Base-by-base conservation (phyloP, 345 rosid genomes). In the Raphanus raphanistrum region DNA sequence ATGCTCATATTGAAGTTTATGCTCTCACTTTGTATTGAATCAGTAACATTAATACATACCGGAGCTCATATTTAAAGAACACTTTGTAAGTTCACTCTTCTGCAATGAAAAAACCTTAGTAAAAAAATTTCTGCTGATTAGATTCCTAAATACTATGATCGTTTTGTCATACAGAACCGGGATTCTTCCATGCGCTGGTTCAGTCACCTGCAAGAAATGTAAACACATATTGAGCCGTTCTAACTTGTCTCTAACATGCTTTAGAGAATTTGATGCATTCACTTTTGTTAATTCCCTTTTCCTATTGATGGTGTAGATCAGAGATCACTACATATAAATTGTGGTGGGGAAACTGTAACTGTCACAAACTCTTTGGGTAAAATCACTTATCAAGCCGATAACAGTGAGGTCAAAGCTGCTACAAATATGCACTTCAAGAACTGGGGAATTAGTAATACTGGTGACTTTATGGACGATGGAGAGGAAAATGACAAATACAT, bases 401-500 rank as follows among this genome's bases (percentile, higher is more conserved):
- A 60, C 4, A 50, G 6, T 48, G 36, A 3, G 28, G 7, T 11
- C 41, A 55, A 38, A 3, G 59, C 76, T 0, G 76, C 80, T 2
- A 32, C 65, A 33, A 70, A 63, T 70, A 25, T 6, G 17, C 15
- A 52, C 0, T 27, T 27, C 1, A 2, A 9, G 2, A 8, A 54
- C 8, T 77, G 80, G 80, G 80, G 80, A 77, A 16, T 74, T 8
- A 74, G 78, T 57, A 74, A 58, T n/a, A 58, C 61, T 11, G 61
- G 76, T 38, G 48, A 29, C 50, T 59, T 55, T 17, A 8, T 17
- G 60, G 60, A 55, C 3, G 60, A 55, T 17, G 0, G 0, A 2
- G 2, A 0, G 21, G 28, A 17, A 33, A 33, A 58, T 29, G 67
- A 67, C 6, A 1, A 1, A 0, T 70, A 50, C 61, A 11, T 26